Percentiles rank a stretch among this genome's conserved stretches.
These are phyloP conservation scores for Fusarium albidum DNA, from an alignment of 2,329 filamentous ascomycete genomes.

Conservation along the genomic window DNA sequence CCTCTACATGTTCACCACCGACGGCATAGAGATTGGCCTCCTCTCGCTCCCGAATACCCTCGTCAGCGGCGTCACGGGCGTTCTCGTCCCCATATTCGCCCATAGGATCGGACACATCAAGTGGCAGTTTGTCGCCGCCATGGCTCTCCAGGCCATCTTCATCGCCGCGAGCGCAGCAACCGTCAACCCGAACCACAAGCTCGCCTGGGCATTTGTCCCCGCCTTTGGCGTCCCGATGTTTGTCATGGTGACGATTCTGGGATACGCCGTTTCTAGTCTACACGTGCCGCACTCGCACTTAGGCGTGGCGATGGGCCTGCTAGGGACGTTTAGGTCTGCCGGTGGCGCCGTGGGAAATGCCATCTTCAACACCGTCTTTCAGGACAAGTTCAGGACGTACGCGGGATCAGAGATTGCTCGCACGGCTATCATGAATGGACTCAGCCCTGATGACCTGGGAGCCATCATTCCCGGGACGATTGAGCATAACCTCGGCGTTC, in stretches of 20 bases:
- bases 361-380: conserved; percentile 21
- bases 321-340: conserved; percentile 15
- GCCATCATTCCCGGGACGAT: conserved; percentile 11
- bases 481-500: conserved; percentile 8
- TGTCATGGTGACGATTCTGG: conserved; percentile 14
- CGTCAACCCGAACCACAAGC: conserved; percentile 21
- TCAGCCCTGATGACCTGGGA: background rate
- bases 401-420: conserved; percentile 9
- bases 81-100: background rate
- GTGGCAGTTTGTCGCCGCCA: conserved; percentile 15
- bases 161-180: conserved; percentile 18
- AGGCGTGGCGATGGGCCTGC: conserved; percentile 21
- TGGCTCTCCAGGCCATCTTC: conserved; percentile 15
- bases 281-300: conserved; percentile 25
- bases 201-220: conserved; percentile 26
- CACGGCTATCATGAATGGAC: background rate
- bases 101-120: conserved; percentile 13
- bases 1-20: conserved; percentile 23
- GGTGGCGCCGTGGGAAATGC: conserved; percentile 20
- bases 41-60: conserved; percentile 4
- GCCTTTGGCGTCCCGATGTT: conserved; percentile 23
- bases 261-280: conserved; percentile 20
- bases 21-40: conserved; percentile 18
- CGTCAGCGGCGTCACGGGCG: background rate
- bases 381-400: conserved; percentile 11